A percentile compares a stretch with the other conserved stretches of the same genome.
Evolutionary conservation across 805 yeast species (phyloP).

Genomic region (Blastobotrys attinorum): DNA sequence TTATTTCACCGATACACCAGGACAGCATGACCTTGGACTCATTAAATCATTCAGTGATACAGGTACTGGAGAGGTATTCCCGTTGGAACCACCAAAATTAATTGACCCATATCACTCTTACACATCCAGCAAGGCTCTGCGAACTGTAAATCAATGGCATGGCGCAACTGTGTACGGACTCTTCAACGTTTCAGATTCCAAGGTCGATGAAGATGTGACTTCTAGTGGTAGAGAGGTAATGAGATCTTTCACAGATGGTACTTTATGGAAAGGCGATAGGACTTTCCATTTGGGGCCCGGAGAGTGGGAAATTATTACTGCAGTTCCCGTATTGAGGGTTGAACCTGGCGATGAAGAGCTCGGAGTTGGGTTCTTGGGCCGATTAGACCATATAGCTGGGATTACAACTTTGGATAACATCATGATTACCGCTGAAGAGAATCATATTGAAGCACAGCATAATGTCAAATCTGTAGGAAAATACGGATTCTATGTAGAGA

Average conservation of each 20-base stretch:
- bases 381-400: not conserved
- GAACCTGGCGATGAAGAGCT: not conserved
- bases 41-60: constrained; percentile 10
- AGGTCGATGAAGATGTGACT: not conserved
- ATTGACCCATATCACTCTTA: constrained; percentile 14
- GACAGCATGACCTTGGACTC: constrained; percentile 16
- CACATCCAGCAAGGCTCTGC: constrained; percentile 7
- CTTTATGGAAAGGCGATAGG: constrained; percentile 1
- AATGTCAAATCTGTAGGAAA: not conserved
- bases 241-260: constrained; percentile 4
- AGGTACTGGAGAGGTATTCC: constrained; percentile 8
- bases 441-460: not conserved
- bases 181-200: constrained; percentile 8
- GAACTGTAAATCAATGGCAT: constrained; percentile 2
- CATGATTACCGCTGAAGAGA: not conserved
- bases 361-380: not conserved
- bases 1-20: constrained; percentile 22
- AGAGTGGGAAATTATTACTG: constrained; percentile 16
- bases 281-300: constrained; percentile 8
- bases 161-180: constrained; percentile 5
- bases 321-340: constrained; percentile 5
- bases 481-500: not conserved
- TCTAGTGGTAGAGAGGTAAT: too few relatives aligned
- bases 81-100: constrained; percentile 10
- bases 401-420: not conserved